Conservation (phyloP, 257 asterid genomes). For the Lithospermum erythrorhizon region DNA sequence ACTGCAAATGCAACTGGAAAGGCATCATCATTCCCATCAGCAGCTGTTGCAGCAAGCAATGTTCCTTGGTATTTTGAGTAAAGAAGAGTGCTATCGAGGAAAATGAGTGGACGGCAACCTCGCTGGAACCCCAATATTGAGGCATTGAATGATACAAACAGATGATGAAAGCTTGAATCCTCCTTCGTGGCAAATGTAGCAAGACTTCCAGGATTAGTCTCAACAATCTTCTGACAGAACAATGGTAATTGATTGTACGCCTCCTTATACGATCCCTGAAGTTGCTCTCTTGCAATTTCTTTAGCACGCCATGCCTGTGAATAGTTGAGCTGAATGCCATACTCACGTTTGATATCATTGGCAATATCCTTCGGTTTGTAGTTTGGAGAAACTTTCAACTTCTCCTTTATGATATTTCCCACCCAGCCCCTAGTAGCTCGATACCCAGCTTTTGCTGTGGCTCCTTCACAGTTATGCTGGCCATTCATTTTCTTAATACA, state of each 20-base stretch:
- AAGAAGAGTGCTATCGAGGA: slow-evolving; percentile 87
- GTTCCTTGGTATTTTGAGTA: slow-evolving; percentile 94
- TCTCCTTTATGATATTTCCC: slow-evolving; percentile 87
- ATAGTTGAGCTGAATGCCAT: slow-evolving; percentile 93
- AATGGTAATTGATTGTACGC: slow-evolving; percentile 84
- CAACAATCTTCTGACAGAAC: slow-evolving; percentile 77
- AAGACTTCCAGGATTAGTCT: slow-evolving; percentile 86
- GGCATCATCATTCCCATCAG: slow-evolving; percentile 86
- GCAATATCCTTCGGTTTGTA: slow-evolving; percentile 95
- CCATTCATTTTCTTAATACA: slow-evolving; percentile 87
- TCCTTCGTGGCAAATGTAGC: slow-evolving; percentile 81
- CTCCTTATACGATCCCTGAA: slow-evolving; percentile 92
- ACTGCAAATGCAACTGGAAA: slow-evolving; percentile 92
- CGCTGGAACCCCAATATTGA: slow-evolving; percentile 76
- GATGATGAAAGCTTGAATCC: slow-evolving; percentile 78
- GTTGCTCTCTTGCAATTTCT: slow-evolving; percentile 97
- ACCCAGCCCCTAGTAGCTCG: slow-evolving; percentile 98
- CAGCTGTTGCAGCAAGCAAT: slow-evolving; percentile 78
- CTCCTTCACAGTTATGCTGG: slow-evolving; percentile 82
- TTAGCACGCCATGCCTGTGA: slow-evolving; percentile 99
- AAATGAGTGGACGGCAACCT: slow-evolving; percentile 83
- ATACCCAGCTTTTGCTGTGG: slow-evolving; percentile 81
- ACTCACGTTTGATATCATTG: slow-evolving; percentile 85
- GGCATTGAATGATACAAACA: slow-evolving; percentile 85
- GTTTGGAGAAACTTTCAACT: slow-evolving; percentile 75